A percentile compares a stretch with the other conserved stretches of the same genome.
These are phyloP conservation scores for Cyclostephanos tholiformis DNA, from an alignment of 108 stramenopile genomes.

Conservation along the genomic window DNA sequence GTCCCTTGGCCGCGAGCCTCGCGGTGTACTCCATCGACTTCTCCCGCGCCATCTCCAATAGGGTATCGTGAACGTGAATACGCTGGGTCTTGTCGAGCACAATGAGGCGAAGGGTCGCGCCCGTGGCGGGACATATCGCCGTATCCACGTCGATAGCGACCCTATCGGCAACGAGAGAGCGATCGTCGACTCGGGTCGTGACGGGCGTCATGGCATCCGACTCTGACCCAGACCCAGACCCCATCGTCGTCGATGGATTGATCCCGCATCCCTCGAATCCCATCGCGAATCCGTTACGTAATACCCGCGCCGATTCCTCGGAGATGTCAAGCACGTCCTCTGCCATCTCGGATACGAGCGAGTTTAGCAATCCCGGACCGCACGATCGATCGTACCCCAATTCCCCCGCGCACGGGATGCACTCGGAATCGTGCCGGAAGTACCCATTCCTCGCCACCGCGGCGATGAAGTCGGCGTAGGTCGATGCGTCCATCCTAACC, in stretches of 20 bases:
- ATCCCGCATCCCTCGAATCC: conserved; percentile 46
- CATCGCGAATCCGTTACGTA: conserved; percentile 40
- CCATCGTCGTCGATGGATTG: neutral
- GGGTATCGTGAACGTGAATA: conserved; percentile 45
- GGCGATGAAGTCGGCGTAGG: conserved; percentile 46
- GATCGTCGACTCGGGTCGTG: conserved; percentile 19
- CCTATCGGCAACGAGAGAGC: conserved; percentile 39
- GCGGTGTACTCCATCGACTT: conserved; percentile 50
- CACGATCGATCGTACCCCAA: conserved; percentile 38
- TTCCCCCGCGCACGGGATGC: conserved; percentile 39
- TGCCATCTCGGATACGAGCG: conserved; percentile 48
- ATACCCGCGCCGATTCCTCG: conserved; percentile 35
- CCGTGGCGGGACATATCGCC: conserved; percentile 44
- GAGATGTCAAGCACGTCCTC: conserved; percentile 56
- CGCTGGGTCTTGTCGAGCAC: conserved; percentile 46
- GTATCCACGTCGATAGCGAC: conserved; percentile 43
- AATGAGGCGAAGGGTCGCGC: conserved; percentile 48
- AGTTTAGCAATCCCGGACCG: conserved; percentile 43
- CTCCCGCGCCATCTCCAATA: conserved; percentile 45
- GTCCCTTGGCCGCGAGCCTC: conserved; percentile 43
- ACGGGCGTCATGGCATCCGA: conserved; percentile 37
- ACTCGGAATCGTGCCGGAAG: conserved; percentile 38
- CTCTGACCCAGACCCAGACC: conserved; percentile 29
- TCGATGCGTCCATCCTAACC: conserved; percentile 48
- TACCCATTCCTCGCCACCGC: conserved; percentile 49